Evolutionary conservation across 805 yeast species (phyloP).

Genomic region (Debaryomyces prosopidis): DNA sequence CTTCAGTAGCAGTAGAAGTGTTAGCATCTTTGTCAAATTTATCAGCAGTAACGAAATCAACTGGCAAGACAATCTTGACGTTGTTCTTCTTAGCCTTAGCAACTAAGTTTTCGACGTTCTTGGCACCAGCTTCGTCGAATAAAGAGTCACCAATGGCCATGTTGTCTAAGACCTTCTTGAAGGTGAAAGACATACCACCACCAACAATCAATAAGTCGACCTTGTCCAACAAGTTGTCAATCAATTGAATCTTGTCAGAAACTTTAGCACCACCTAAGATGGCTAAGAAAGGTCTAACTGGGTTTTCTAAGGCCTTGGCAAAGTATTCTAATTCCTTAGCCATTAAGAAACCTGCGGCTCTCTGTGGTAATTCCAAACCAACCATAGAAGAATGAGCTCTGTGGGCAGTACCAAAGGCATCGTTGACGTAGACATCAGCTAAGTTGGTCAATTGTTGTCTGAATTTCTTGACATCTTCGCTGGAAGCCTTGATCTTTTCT

Average conservation of each 20-base stretch:
- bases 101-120: slow-evolving; percentile 86
- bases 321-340: slow-evolving; percentile 96
- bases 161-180: slow-evolving; percentile 87
- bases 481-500: slow-evolving; percentile 88
- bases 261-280: slow-evolving; percentile 99
- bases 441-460: slow-evolving; percentile 86
- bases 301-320: slow-evolving; percentile 98
- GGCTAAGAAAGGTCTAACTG: slow-evolving; percentile 97
- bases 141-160: slow-evolving; percentile 90
- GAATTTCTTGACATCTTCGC: slow-evolving; percentile 81
- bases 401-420: slow-evolving; percentile 99
- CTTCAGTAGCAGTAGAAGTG: slow-evolving; percentile 80
- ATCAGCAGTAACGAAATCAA: slow-evolving; percentile 95
- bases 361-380: slow-evolving; percentile 91
- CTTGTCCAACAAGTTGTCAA: slow-evolving; percentile 95
- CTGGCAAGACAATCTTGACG: slow-evolving; percentile 92
- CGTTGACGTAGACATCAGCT: slow-evolving; percentile 97
- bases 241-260: slow-evolving; percentile 96
- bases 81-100: slow-evolving; percentile 96
- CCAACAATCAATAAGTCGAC: slow-evolving; percentile 93
- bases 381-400: slow-evolving; percentile 99
- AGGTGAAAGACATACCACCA: slow-evolving; percentile 99
- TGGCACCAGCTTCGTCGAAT: slow-evolving; percentile 92
- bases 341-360: slow-evolving; percentile 99
- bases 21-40: slow-evolving; percentile 89